Evolutionary conservation across 2,329 filamentous ascomycete species (phyloP).

Genomic region (Botrytis hyacinthi): DNA sequence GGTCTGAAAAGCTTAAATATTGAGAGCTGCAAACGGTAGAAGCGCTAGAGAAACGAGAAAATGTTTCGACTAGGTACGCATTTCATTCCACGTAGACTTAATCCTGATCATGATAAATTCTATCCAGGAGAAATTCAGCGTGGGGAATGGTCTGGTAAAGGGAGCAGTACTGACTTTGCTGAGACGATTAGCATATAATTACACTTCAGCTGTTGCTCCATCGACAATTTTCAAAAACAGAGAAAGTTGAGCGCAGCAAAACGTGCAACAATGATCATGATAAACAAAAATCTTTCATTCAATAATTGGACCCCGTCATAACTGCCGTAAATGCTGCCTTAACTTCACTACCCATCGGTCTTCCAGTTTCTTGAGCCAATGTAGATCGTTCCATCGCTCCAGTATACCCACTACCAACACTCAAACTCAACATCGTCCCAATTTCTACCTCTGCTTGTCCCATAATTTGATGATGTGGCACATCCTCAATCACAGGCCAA

Average conservation of each 20-base stretch:
- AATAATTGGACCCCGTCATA: constrained; percentile 18
- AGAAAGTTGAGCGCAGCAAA: neutral
- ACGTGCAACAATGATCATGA: neutral
- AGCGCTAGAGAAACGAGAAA: fast-evolving
- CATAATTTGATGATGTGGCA: neutral
- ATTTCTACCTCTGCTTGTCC: neutral
- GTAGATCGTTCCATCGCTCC: neutral
- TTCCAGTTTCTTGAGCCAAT: neutral
- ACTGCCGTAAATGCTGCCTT: constrained; percentile 23
- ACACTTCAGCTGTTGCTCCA: neutral
- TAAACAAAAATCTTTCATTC: neutral
- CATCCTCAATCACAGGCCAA: constrained; percentile 23
- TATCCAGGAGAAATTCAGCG: neutral
- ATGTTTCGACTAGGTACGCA: neutral
- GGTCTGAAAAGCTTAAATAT: fast-evolving
- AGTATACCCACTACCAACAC: constrained; percentile 7
- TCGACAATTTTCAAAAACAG: neutral
- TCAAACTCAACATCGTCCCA: neutral
- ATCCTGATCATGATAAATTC: fast-evolving
- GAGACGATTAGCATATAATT: neutral
- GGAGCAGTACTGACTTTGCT: neutral
- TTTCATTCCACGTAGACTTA: fast-evolving
- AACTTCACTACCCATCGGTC: constrained; percentile 12
- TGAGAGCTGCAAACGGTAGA: fast-evolving
- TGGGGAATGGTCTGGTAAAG: fast-evolving